These are phyloP conservation scores for Cornus suecica DNA, from an alignment of 148 eudicot genomes.

Conservation along the genomic window DNA sequence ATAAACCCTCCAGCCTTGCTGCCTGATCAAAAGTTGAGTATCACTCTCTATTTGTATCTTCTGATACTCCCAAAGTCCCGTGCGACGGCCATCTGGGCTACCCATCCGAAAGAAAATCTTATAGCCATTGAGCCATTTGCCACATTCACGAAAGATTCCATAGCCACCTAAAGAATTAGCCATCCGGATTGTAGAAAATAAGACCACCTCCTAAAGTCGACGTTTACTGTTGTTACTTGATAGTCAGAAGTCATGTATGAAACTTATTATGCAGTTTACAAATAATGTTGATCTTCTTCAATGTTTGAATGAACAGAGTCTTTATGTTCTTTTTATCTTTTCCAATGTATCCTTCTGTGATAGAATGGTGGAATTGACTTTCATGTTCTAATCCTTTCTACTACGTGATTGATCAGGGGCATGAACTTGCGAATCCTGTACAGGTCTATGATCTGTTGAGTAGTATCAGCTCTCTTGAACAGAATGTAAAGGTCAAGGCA, in stretches of 20 bases:
- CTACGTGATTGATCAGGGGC: conserved; percentile 34
- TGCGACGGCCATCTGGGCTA: too few relatives aligned
- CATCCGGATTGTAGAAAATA: too few relatives aligned
- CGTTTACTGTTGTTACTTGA: not conserved
- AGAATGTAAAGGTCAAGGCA: conserved; percentile 27
- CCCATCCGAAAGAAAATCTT: too few relatives aligned
- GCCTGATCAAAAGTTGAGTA: too few relatives aligned
- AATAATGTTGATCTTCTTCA: not conserved
- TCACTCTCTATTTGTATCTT: too few relatives aligned
- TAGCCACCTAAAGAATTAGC: too few relatives aligned
- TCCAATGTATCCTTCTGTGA: too few relatives aligned
- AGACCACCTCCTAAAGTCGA: not conserved
- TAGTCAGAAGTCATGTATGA: not conserved
- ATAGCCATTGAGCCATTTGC: too few relatives aligned
- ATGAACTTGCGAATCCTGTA: conserved; percentile 48
- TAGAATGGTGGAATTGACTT: not conserved
- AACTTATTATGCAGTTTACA: not conserved
- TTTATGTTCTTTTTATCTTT: not conserved
- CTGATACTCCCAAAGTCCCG: too few relatives aligned
- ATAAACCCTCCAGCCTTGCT: too few relatives aligned
- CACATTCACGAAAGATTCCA: not conserved
- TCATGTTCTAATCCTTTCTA: conserved; percentile 9
- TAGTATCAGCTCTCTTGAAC: conserved; percentile 26
- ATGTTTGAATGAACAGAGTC: not conserved
- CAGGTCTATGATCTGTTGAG: conserved; percentile 54